phyloP scores from a whole-genome alignment of 306 rosid genomes.

The Sesbania bispinosa region DNA sequence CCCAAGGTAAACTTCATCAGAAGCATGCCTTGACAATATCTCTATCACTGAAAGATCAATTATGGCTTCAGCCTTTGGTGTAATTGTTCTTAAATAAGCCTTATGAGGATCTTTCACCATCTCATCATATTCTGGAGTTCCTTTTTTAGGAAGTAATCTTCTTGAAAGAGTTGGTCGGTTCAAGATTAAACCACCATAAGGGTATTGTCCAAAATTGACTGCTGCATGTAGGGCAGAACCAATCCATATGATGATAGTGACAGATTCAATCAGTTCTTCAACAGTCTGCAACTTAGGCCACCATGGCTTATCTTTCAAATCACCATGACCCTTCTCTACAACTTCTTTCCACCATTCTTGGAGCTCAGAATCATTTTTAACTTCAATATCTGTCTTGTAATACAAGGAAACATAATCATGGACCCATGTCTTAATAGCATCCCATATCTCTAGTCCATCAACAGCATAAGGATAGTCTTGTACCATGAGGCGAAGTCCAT shows the following conservation, averaged over 20 bases:
- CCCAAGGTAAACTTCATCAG: no score
- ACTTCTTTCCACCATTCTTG: slow-evolving; percentile 1
- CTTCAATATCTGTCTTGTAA: not conserved
- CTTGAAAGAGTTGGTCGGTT: slow-evolving; percentile 4
- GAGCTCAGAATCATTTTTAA: not conserved
- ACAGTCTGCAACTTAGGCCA: not conserved
- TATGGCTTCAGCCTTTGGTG: not conserved
- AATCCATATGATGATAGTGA: not conserved
- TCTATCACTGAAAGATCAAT: not conserved
- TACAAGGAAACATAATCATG: not conserved
- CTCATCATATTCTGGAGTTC: not conserved
- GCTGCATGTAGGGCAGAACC: no score
- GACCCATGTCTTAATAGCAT: slow-evolving; percentile 6
- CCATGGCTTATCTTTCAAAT: not conserved
- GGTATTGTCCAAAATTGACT: slow-evolving; percentile 10
- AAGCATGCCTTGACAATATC: slow-evolving; percentile 7
- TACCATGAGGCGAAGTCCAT: not conserved
- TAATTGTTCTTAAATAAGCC: not conserved
- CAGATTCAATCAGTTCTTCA: not conserved
- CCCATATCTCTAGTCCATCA: slow-evolving; percentile 12
- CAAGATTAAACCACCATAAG: slow-evolving; percentile 1
- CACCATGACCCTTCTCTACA: slow-evolving; percentile 10
- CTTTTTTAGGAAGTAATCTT: not conserved
- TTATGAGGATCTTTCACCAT: not conserved
- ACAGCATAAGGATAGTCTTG: not conserved